Conservation (phyloP, 176 grass and related monocot species). For the Musa troglodytarum region DNA sequence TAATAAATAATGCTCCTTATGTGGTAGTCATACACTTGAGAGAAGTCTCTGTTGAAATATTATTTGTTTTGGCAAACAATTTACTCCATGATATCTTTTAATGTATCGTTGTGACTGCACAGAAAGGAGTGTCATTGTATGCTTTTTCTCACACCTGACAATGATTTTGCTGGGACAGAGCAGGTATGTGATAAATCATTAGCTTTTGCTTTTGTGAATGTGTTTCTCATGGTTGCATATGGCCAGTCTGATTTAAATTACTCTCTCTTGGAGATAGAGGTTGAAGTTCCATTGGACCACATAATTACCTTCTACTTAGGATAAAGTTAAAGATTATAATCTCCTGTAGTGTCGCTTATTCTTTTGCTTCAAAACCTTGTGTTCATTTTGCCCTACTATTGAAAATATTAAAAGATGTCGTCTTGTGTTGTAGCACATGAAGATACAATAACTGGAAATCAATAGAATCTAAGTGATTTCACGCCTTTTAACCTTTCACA, state of each 20-base stretch:
- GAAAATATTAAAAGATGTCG: too few species aligned
- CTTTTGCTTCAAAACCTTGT: neutral
- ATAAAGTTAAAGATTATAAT: neutral
- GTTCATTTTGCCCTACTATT: too few species aligned
- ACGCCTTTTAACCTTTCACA: neutral
- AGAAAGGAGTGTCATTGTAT: constrained; percentile 98
- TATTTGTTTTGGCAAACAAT: neutral
- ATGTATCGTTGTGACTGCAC: constrained; percentile 20
- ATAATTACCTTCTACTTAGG: neutral
- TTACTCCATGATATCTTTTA: neutral
- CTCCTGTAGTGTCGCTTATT: neutral
- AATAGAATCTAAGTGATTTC: neutral
- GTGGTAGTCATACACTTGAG: neutral
- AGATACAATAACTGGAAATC: neutral
- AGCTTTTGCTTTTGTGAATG: neutral
- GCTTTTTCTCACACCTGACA: constrained; percentile 93
- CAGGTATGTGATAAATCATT: constrained; percentile 38
- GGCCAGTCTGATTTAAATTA: neutral
- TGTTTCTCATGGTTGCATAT: neutral
- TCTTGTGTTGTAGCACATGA: too few species aligned
- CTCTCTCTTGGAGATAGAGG: neutral
- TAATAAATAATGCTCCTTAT: neutral
- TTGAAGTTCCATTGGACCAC: neutral
- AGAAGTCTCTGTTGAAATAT: neutral
- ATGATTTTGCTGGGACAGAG: constrained; percentile 86